These are phyloP conservation scores for Alloascoidea africana DNA, from an alignment of 805 yeast species.

Conservation along the genomic window DNA sequence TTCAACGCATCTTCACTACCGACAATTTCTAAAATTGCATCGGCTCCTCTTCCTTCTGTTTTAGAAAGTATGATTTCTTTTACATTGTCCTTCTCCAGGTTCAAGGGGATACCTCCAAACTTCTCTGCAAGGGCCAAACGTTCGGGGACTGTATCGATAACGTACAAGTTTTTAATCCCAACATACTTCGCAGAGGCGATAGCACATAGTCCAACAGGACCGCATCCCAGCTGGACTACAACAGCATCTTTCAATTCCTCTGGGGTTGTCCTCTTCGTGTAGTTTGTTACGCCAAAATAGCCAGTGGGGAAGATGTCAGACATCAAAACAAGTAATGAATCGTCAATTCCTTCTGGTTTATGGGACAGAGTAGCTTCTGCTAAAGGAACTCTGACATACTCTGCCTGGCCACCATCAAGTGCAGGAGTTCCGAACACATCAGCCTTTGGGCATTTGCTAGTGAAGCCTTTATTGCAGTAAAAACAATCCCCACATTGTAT, in stretches of 20 bases:
- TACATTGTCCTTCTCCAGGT: constrained; percentile 27
- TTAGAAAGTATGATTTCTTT: constrained; percentile 18
- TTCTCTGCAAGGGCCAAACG: constrained; percentile 27
- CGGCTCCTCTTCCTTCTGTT: constrained; percentile 37
- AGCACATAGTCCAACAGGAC: constrained; percentile 46
- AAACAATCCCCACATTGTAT: constrained; percentile 46
- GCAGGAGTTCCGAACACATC: constrained; percentile 44
- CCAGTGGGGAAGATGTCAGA: constrained; percentile 56
- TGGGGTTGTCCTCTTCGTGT: constrained; percentile 23
- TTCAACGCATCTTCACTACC: constrained; percentile 37
- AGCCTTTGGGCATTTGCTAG: constrained; percentile 38
- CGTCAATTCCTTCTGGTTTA: constrained; percentile 25
- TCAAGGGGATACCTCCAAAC: constrained; percentile 34
- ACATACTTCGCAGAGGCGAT: constrained; percentile 26
- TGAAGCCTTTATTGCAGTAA: constrained; percentile 37
- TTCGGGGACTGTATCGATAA: constrained; percentile 32
- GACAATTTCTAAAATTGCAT: constrained; percentile 45
- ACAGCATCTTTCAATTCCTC: constrained; percentile 21
- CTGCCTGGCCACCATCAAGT: constrained; percentile 49
- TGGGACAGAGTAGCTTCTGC: constrained; percentile 35
- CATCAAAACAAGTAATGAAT: constrained; percentile 35
- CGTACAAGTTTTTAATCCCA: constrained; percentile 29
- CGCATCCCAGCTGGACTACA: constrained; percentile 40
- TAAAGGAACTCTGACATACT: constrained; percentile 40
- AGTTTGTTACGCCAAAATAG: constrained; percentile 39